A percentile compares a stretch with the other conserved stretches of the same genome.
Evolutionary conservation across 2,329 filamentous ascomycete species (phyloP).

Genomic region (Fusarium vanettenii): DNA sequence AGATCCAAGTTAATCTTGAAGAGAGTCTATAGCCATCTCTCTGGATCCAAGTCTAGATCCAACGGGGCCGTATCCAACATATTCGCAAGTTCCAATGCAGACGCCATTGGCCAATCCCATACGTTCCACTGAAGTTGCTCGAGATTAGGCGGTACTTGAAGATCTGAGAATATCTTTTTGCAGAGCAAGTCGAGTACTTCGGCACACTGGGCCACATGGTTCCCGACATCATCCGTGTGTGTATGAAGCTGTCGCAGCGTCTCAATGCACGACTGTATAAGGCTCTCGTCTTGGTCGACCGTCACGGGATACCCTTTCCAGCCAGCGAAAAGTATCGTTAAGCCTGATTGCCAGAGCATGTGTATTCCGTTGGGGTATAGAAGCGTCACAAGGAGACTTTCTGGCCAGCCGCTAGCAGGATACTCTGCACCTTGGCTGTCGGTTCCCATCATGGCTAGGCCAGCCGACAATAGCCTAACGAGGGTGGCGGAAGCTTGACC

Average conservation of each 20-base stretch:
- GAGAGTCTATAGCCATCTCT: background rate
- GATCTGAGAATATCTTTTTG: conserved; percentile 31
- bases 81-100: conserved; percentile 40
- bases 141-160: conserved; percentile 3
- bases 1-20: background rate
- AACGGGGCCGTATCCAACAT: conserved; percentile 37
- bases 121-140: conserved; percentile 42
- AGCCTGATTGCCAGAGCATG: conserved; percentile 43
- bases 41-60: conserved; percentile 21
- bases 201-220: conserved; percentile 30
- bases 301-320: conserved; percentile 35
- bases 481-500: conserved; percentile 12
- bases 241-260: conserved; percentile 17
- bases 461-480: background rate
- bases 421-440: background rate
- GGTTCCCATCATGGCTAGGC: background rate
- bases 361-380: conserved; percentile 42
- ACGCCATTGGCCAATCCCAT: conserved; percentile 45
- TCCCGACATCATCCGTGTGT: conserved; percentile 20
- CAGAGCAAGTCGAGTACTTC: conserved; percentile 36
- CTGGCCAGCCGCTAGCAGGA: background rate
- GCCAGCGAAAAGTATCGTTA: conserved; percentile 37
- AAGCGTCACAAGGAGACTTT: conserved; percentile 7
- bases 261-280: conserved; percentile 26
- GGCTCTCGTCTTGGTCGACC: conserved; percentile 21